A percentile compares a stretch with the other conserved stretches of the same genome.
phyloP scores from a whole-genome alignment of 306 rosid genomes.

The Vicia faba region DNA sequence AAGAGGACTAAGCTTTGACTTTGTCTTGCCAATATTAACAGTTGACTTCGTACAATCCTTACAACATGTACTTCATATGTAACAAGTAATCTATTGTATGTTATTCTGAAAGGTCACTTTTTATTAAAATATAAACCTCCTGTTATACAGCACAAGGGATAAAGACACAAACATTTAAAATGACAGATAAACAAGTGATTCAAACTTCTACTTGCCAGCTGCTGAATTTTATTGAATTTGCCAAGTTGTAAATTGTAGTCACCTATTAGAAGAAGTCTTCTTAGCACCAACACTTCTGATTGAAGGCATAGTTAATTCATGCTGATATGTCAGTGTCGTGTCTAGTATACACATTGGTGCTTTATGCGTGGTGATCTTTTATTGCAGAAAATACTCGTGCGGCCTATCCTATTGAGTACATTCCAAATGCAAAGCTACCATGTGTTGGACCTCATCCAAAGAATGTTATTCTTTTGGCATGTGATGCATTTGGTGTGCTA shows the following conservation, averaged over 20 bases:
- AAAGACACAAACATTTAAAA: constrained; percentile 1
- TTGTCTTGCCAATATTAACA: constrained; percentile 22
- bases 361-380: constrained; percentile 19
- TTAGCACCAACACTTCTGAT: too few species aligned
- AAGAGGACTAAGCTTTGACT: constrained; percentile 25
- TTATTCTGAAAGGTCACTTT: constrained; percentile 8
- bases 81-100: constrained; percentile 18
- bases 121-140: constrained; percentile 5
- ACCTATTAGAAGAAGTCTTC: background rate
- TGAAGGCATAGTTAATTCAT: background rate
- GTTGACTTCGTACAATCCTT: constrained; percentile 28
- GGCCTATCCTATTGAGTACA: constrained; percentile 87
- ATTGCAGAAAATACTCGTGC: constrained; percentile 86
- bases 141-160: constrained; percentile 17
- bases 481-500: constrained; percentile 94
- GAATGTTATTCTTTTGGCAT: constrained; percentile 86
- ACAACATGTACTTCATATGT: constrained; percentile 8
- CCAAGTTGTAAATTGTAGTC: background rate
- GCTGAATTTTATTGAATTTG: constrained; percentile 7
- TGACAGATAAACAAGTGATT: constrained; percentile 18
- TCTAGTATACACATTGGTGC: too few species aligned
- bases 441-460: constrained; percentile 91
- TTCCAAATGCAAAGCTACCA: constrained; percentile 91
- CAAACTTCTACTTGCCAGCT: constrained; percentile 20
- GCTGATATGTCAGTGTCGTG: background rate